Base-by-base conservation (phyloP, 148 eudicot genomes). In the Chenopodium berlandieri region DNA sequence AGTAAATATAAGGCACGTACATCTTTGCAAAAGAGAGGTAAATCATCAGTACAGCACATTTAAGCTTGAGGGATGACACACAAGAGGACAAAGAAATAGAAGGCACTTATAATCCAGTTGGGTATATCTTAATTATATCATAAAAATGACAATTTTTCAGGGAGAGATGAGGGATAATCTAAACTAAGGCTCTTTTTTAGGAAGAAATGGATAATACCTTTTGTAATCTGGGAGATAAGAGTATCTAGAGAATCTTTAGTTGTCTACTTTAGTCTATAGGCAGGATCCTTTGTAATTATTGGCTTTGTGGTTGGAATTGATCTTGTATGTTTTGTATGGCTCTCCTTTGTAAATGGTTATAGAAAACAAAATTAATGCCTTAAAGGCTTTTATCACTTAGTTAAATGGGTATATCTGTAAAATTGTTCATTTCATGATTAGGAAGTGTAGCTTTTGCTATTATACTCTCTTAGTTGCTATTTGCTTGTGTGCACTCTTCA, bases 401-500 rank as follows among this genome's bases (percentile, higher is more conserved):
- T 54, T 54, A 54, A 12, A 54, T 54, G 19, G 60, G 60, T 14
- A 54, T 56, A 11, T 56, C 62, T 56, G 52, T 48, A 48, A 48
- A 48, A 2, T 2, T 48, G 12, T 48, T 48, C 52, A 9, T 48
- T 11, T 48, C 0, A 48, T 48, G 1, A 48, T 2, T 48, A 48
- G 52, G 52, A 48, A 48, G 50, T 73, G 23, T 66, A 78, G 80
- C 62, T 66, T 32, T 20, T 69, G 32, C 81, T 68, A 37, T 13
- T 73, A 25, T 81, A 25, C 23, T 52, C 27, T 72, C 13, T 64
- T 64, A 30, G 22, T 71, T 32, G 78, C 58, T 47, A 48, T 48
- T 44, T 58, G 27, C 31, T 78, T 22, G 10, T 52, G 11, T 52
- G n/a, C 62, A 47, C 60, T 9, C 65, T 16, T 40, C 54, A 47